Percentiles rank a stretch among this genome's conserved stretches.
phyloP scores from a whole-genome alignment of 441 rosid species.

The Dalechampia spathulata region DNA sequence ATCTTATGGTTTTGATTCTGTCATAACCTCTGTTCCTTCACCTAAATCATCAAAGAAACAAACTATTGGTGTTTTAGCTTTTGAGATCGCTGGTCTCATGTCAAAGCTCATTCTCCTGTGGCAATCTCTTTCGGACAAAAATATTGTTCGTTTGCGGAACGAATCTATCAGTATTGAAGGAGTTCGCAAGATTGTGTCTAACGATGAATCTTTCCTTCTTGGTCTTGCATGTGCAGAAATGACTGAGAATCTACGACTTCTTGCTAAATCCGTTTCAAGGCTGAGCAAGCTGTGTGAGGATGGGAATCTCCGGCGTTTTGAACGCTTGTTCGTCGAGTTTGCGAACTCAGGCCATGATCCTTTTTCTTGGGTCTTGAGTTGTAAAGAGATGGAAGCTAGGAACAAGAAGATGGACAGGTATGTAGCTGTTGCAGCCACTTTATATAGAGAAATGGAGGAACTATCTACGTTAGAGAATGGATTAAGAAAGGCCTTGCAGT shows the following conservation, averaged over 20 bases:
- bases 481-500: conserved; percentile 36
- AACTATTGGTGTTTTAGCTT: conserved; percentile 56
- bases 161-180: conserved; percentile 71
- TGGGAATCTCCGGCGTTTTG: conserved; percentile 41
- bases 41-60: conserved; percentile 29
- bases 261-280: conserved; percentile 48
- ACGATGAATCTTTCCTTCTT: conserved; percentile 69
- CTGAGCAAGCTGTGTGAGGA: conserved; percentile 53
- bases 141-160: conserved; percentile 48
- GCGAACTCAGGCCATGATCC: conserved; percentile 60
- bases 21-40: conserved; percentile 24
- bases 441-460: conserved; percentile 79
- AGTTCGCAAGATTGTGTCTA: conserved; percentile 65
- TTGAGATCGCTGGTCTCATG: conserved; percentile 78
- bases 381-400: conserved; percentile 56
- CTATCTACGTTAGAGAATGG: conserved; percentile 43
- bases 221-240: conserved; percentile 83
- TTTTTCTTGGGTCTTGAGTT: conserved; percentile 50
- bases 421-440: conserved; percentile 52
- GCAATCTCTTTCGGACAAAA: conserved; percentile 69
- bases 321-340: conserved; percentile 47
- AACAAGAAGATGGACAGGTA: conserved; percentile 74
- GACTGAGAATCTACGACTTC: conserved; percentile 46
- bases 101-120: conserved; percentile 75
- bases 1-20: conserved; percentile 38